These are phyloP conservation scores for Arabidopsis arenosa DNA, from an alignment of 345 rosid genomes.

Conservation along the genomic window DNA sequence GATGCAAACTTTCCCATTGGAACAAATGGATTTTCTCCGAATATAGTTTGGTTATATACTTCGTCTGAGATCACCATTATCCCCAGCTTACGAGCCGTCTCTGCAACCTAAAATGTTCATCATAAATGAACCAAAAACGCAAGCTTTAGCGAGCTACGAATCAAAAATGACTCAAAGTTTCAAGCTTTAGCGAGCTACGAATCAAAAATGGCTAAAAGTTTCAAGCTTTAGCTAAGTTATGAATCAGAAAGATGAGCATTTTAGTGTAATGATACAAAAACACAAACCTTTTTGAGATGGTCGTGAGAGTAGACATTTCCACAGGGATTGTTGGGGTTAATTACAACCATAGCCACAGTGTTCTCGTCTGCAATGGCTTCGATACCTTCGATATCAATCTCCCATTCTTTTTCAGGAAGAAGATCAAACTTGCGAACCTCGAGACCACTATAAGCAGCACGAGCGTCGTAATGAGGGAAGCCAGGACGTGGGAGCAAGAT, in stretches of 20 bases:
- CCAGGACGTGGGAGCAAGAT: conserved; percentile 53
- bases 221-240: conserved; percentile 1
- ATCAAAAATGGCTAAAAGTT: conserved; percentile 12
- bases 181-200: not conserved
- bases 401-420: conserved; percentile 66
- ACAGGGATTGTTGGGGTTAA: conserved; percentile 53
- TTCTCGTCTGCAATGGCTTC: conserved; percentile 66
- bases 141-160: not conserved
- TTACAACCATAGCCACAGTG: conserved; percentile 60
- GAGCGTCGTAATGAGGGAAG: conserved; percentile 55
- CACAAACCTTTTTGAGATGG: conserved; percentile 53
- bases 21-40: conserved; percentile 58
- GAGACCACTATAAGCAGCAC: conserved; percentile 41
- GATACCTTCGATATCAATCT: conserved; percentile 58
- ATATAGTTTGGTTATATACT: conserved; percentile 55
- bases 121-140: not conserved
- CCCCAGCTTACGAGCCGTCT: conserved; percentile 65
- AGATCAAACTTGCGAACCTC: conserved; percentile 64
- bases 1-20: conserved; percentile 64
- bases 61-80: conserved; percentile 70
- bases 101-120: conserved; percentile 51
- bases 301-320: conserved; percentile 55
- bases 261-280: not conserved
- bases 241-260: not conserved
- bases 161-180: conserved; percentile 10